Conservation (phyloP, 2,329 filamentous ascomycete genomes). For the Chrysoporthe cubensis region DNA sequence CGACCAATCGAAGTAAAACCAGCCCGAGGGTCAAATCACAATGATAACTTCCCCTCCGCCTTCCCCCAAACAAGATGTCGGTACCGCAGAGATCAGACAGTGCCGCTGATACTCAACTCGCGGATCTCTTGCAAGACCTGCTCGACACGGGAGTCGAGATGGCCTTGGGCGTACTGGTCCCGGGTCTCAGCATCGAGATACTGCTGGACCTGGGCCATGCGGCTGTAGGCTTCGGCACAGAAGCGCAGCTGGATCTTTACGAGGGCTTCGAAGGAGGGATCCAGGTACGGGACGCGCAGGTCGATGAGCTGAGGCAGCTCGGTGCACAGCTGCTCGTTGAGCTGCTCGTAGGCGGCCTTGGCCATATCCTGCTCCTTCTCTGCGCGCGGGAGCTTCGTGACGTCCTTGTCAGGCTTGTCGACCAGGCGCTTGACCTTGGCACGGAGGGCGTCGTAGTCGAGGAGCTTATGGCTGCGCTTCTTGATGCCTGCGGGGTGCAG, state of each 20-base stretch:
- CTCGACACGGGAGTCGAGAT: slow-evolving; percentile 89
- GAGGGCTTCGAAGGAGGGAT: slow-evolving; percentile 94
- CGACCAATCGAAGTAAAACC: not conserved
- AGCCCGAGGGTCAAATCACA: not conserved
- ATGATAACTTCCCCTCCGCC: not conserved
- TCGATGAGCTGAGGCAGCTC: slow-evolving; percentile 97
- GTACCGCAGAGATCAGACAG: slow-evolving; percentile 48
- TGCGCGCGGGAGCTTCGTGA: slow-evolving; percentile 90
- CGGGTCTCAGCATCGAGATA: slow-evolving; percentile 94
- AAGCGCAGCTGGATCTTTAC: slow-evolving; percentile 98
- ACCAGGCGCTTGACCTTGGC: slow-evolving; percentile 96
- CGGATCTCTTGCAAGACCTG: slow-evolving; percentile 96
- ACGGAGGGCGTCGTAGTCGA: slow-evolving; percentile 95
- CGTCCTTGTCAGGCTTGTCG: slow-evolving; percentile 98
- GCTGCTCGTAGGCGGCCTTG: slow-evolving; percentile 88
- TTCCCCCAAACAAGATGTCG: not conserved
- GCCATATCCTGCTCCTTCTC: slow-evolving; percentile 97
- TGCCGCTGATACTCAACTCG: slow-evolving; percentile 88
- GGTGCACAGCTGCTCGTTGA: slow-evolving; percentile 93
- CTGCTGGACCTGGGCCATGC: slow-evolving; percentile 99
- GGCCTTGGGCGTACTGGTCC: slow-evolving; percentile 93
- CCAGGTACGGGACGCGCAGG: slow-evolving; percentile 92
- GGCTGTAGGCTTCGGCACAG: slow-evolving; percentile 94
- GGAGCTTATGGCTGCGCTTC: slow-evolving; percentile 96
- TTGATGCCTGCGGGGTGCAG: slow-evolving; percentile 73